Evolutionary conservation across 805 yeast genomes (phyloP), one percentile per base, ranked within the genome.

Genomic region (Candida pseudofarinosa): DNA sequence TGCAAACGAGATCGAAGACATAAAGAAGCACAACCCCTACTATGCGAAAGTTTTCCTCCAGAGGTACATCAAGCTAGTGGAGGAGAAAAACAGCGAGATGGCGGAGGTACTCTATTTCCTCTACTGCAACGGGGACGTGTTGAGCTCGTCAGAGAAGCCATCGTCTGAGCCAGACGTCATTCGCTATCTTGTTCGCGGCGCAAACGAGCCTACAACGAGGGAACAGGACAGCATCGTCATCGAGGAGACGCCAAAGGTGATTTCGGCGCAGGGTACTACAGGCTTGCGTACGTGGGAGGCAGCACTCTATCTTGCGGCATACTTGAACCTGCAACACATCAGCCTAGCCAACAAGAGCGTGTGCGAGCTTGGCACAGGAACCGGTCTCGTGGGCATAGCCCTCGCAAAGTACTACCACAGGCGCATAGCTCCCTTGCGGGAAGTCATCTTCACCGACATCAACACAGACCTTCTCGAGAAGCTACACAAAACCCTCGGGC

Each of bases 271-370:
- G n/a, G 95, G 95, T 4, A 83, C 95, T 1, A 91, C 97, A 0
- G 97, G 97, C 0, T 63, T 80, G 42, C 68, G 97, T 33, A 91
- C 97, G 0, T 90, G 97, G 98, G 97, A 88, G 56, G 97, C 96
- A 2, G 85, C 96, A 0, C 51, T 86, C 4, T 87, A 70, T 41
- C 62, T 91, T 5, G 66, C 84, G 1, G 72, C 80, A 32, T 83
- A 65, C 51, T 50, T 86, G 13, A 48, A 54, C 41, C 35, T 44
- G 19, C 40, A 37, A n/a, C 14, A 35, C 17, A 35, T 42, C 28
- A 43, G 47, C 30, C 53, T 65, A 14, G 45, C 42, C 2, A 56
- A 55, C n/a, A 54, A 55, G 28, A 56, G 55, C 0, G 64, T 85
- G 0, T 56, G 87, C 8, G 98, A 90, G 53, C 58, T 90, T 18